Conservation (phyloP, 2,329 filamentous ascomycete species). For the Bertia moriformis region DNA sequence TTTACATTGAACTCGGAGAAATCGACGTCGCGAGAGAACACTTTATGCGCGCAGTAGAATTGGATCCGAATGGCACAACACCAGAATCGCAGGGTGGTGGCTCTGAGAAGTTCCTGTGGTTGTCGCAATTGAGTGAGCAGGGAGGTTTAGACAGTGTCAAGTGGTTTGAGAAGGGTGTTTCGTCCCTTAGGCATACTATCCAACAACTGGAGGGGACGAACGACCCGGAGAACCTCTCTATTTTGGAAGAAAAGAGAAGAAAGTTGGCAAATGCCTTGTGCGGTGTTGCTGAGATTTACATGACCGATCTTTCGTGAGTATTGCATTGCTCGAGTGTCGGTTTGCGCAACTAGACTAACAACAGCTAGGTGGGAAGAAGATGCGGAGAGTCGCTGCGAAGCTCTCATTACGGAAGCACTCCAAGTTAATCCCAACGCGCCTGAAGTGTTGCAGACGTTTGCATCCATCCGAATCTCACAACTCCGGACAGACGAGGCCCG, state of each 20-base stretch:
- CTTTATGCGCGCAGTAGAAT: constrained; percentile 36
- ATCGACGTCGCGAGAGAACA: constrained; percentile 36
- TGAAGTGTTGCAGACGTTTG: constrained; percentile 49
- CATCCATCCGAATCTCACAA: constrained; percentile 50
- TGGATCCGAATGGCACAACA: constrained; percentile 39
- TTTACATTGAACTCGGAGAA: constrained; percentile 46
- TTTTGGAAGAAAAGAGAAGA: constrained; percentile 35
- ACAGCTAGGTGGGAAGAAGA: constrained; percentile 39
- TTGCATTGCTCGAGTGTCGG: constrained; percentile 5
- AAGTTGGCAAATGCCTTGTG: constrained; percentile 50
- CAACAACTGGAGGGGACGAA: constrained; percentile 25
- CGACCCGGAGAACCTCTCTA: constrained; percentile 7
- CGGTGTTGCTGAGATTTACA: constrained; percentile 51
- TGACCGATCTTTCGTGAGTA: constrained; percentile 47
- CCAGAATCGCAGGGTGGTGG: constrained; percentile 38
- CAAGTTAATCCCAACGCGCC: constrained; percentile 42
- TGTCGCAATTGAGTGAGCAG: constrained; percentile 36
- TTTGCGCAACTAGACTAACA: constrained; percentile 2
- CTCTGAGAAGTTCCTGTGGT: constrained; percentile 50
- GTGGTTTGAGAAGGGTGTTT: constrained; percentile 22
- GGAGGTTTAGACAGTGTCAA: constrained; percentile 7
- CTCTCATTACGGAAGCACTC: constrained; percentile 45
- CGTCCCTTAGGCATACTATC: constrained; percentile 35
- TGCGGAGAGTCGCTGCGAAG: constrained; percentile 44
- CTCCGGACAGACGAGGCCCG: constrained; percentile 40